phyloP scores from a whole-genome alignment of 176 grass and related monocot species.

The Thalia dealbata region DNA sequence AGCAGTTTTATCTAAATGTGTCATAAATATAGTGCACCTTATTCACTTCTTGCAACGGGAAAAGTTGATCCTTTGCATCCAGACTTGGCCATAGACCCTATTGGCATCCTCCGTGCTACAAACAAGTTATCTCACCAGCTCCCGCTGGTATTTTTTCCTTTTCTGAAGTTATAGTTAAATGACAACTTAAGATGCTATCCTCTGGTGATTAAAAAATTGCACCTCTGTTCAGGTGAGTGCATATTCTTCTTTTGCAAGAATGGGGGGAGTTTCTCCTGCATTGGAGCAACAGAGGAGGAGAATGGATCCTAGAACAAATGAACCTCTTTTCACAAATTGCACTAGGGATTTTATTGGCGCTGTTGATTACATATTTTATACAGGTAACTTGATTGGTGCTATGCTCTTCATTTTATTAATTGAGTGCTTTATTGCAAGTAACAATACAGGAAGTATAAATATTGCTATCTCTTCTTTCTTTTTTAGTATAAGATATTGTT shows the following conservation, averaged over 20 bases:
- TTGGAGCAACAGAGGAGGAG: constrained; percentile 92
- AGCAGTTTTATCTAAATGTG: constrained; percentile 2
- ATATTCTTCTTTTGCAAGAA: constrained; percentile 94
- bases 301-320: constrained; percentile 84
- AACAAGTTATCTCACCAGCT: constrained; percentile 96
- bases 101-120: constrained; percentile 70
- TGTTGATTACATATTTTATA: constrained; percentile 98
- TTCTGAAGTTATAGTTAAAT: constrained; percentile 2
- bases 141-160: constrained; percentile 57
- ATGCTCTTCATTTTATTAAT: not conserved
- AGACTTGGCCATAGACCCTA: constrained; percentile 77
- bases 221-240: constrained; percentile 71
- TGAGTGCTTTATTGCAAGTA: constrained; percentile 8
- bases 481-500: not conserved
- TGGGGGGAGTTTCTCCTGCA: constrained; percentile 44
- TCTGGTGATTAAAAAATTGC: constrained; percentile 11
- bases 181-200: constrained; percentile 12
- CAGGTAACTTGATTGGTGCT: constrained; percentile 36
- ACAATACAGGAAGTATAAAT: not conserved
- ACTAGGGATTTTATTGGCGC: constrained; percentile 94
- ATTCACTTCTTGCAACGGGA: constrained; percentile 75
- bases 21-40: constrained; percentile 67
- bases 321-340: constrained; percentile 96
- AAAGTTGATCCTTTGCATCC: constrained; percentile 96
- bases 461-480: not conserved